These are phyloP conservation scores for Ganoderma meredithae DNA, from an alignment of 1,284 basidiomycete species.

Conservation along the genomic window DNA sequence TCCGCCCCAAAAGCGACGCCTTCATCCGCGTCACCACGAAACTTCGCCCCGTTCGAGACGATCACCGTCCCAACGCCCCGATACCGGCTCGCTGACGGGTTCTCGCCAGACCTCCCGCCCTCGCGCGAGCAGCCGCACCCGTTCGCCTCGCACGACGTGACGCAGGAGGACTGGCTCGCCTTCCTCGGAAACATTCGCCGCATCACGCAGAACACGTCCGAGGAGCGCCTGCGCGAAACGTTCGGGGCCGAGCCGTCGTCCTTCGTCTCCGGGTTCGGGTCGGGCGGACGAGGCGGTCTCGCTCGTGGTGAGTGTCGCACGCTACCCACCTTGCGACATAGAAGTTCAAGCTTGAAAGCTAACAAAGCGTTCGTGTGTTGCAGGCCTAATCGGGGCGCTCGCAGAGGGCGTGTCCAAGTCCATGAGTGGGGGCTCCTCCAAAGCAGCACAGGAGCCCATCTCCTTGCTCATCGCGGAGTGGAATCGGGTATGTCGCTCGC, in stretches of 20 bases:
- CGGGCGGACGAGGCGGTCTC: neutral
- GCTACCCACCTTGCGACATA: too few relatives aligned
- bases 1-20: neutral
- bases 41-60: neutral
- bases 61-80: neutral
- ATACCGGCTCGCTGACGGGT: constrained; percentile 15
- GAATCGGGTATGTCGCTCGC: neutral
- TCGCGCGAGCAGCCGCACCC: constrained; percentile 41
- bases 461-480: constrained; percentile 3
- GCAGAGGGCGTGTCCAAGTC: neutral
- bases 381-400: neutral
- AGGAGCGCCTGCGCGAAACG: neutral
- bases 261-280: neutral
- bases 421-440: neutral
- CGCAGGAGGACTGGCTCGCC: constrained; percentile 46
- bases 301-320: neutral
- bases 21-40: neutral
- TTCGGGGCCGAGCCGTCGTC: neutral
- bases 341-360: too few relatives aligned
- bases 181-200: constrained; percentile 17
- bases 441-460: constrained; percentile 1
- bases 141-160: constrained; percentile 47
- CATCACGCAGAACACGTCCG: neutral
- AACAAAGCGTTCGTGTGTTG: too few relatives aligned
- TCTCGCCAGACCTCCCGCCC: constrained; percentile 23